phyloP scores from a whole-genome alignment of 2,329 filamentous ascomycete genomes.

The Passalora sequoiae region DNA sequence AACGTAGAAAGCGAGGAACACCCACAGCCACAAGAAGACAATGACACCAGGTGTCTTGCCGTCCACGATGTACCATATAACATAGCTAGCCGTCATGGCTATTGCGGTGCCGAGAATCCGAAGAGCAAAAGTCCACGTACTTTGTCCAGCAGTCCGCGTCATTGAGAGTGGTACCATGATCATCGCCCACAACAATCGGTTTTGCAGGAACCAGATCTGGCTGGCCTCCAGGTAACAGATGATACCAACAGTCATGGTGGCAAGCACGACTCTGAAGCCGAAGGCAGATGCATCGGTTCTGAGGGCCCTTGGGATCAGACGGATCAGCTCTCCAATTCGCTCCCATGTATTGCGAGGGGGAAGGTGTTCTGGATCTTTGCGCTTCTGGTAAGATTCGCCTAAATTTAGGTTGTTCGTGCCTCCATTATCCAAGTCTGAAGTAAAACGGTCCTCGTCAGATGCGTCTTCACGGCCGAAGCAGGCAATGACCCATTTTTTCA shows the following conservation, averaged over 20 bases:
- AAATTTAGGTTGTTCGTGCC: constrained; percentile 55
- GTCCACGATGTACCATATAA: constrained; percentile 73
- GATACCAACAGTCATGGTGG: constrained; percentile 67
- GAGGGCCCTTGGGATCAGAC: constrained; percentile 55
- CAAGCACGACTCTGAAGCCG: constrained; percentile 65
- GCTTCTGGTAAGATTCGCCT: constrained; percentile 57
- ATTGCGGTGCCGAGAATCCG: constrained; percentile 60
- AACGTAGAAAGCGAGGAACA: constrained; percentile 61
- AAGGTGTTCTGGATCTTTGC: constrained; percentile 69
- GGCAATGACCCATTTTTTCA: constrained; percentile 60
- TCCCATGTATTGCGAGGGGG: constrained; percentile 58
- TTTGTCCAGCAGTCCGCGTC: constrained; percentile 63
- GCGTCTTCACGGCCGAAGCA: constrained; percentile 53
- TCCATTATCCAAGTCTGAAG: constrained; percentile 54
- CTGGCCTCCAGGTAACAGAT: constrained; percentile 59
- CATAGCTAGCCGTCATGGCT: constrained; percentile 57
- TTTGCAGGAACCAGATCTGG: constrained; percentile 61
- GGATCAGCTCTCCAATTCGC: constrained; percentile 56
- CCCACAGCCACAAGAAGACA: constrained; percentile 63
- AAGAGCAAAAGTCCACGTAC: constrained; percentile 62
- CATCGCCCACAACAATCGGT: constrained; percentile 71
- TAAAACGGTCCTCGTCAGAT: constrained; percentile 50
- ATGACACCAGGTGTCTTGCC: constrained; percentile 58
- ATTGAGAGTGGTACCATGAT: constrained; percentile 68
- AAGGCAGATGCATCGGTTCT: constrained; percentile 62